Base-by-base conservation (phyloP, 2,329 filamentous ascomycete genomes). In the Sphaceloma murrayae region DNA sequence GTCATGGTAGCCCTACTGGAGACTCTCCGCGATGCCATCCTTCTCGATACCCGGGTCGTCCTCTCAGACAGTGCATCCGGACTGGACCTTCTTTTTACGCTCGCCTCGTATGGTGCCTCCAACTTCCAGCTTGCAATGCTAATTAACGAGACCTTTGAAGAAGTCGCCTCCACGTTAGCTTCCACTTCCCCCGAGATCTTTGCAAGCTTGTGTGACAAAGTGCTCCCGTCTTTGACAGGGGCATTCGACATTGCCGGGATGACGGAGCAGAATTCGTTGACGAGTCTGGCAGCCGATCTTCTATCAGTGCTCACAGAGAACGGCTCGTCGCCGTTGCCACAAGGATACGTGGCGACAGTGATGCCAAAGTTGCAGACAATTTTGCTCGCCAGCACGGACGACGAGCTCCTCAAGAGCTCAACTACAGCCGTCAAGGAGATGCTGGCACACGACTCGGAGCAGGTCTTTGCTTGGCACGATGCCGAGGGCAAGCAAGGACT, bases 91-190 rank as follows among this genome's bases (percentile, higher is more conserved):
- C 75, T 98, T 6, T 96, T 98, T 66, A 77, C 82, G 43, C 77
- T 96, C 48, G 89, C 87, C 16, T 91, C 86, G 60, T 80, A 88
- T 57, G 87, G 87, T 19, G 85, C 89, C 0, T 78, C 75, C 49
- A 96, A 94, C 65, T 94, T 93, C 67, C 88, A 95, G 61, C 76
- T 95, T 34, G 86, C 82, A 0, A 81, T 88, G 67, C 70, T 95
- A 42, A 82, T 96, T 17, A 82, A 78, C 26, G 91, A 98, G 63
- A 80, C 85, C 0, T 94, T 98, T 57, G 89, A 96, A 61, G 85
- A 91, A 32, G 80, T 95, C 46, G 82, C 88, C 4, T 69, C 74
- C 40, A 73, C 70, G 1, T 74, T 94, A 47, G 68, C 82, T 2
- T 77, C 79, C 10, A 66, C 68, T 49, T 77, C 78, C 16, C 66